Evolutionary conservation across 2,329 filamentous ascomycete genomes (phyloP), one percentile per base, ranked within the genome.

Genomic region (Parastagonospora nodorum): DNA sequence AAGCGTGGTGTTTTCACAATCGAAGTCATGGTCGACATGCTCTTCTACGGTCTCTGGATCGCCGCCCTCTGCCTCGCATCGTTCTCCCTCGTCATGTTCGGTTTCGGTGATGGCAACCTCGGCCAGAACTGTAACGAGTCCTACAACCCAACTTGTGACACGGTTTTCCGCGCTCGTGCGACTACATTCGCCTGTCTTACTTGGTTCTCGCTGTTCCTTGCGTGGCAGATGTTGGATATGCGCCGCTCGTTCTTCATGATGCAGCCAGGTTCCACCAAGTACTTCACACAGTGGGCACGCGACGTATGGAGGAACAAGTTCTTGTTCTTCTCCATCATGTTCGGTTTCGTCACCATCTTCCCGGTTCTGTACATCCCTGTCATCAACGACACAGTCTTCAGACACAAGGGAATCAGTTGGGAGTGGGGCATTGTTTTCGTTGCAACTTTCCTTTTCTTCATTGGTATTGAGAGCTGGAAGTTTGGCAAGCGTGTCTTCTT

Each of bases 111-210:
- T 36, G 68, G 66, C 35, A 58, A 66, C 36, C 69, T 72, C 9
- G 69, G 71, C 31, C 41, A 44, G 10, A 63, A 63, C 48, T 72
- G 71, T 48, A 73, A 73, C 56, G 55, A 64, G 28, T 51, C 51
- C 9, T 72, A 63, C 50, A 65, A 61, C 51, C 29, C 48, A 2
- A 48, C 44, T 31, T 72, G 69, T 55, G 58, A 66, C 7, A 60
- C 65, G 12, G 69, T 73, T 2, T 73, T 72, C 63, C 70, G 70
- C 36, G 88, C 88, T 2, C 84, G 88, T 33, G 86, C 87, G 1
- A 89, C 88, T 0, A 88, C 85, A 1, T 91, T 91, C 66, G 86
- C 86, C 37, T 88, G 84, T 58, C 80, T 91, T 40, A 90, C 88
- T 0, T 91, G 88, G 88, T 87, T 87, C 63, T 86, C 87, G 0